Base-by-base conservation (phyloP, 2,329 filamentous ascomycete species). In the Zasmidium cellare region DNA sequence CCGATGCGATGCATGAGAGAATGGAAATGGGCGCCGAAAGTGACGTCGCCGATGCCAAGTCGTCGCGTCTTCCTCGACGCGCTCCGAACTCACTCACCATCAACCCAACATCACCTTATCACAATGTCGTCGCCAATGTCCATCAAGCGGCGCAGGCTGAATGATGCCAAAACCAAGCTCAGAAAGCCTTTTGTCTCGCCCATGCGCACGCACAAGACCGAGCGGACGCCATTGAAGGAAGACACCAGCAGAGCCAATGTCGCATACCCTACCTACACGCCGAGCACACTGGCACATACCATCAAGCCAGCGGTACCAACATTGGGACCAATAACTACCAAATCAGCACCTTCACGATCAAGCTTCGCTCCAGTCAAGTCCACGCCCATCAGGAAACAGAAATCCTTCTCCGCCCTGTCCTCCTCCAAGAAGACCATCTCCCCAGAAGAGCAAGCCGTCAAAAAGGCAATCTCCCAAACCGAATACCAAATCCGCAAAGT, bases 141-240 rank as follows among this genome's bases (percentile, higher is more conserved):
- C 5, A 22, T 64, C 14, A 90, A 90, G 76, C 83, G 86, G 51
- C 85, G 87, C 59, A 84, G 85, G 63, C 76, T 88, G 61, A 80
- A 87, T 57, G 76, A 81, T 46, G 80, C 83, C 41, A 75, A 80
- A 20, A 79, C 78, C n/a, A 82, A 82, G 6, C 81, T 90, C 49
- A 81, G 82, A 61, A 88, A 87, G 69, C 88, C 88, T 0, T 91
- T 91, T 76, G 86, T 87, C 64, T 90, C 88, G 47, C 88, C 87
- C 14, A 81, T 88, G 60, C 83, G 81, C 64, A 80, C 77, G 38
- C 76, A 78, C 25, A 65, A 65, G 46, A 28, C 63, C n/a, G 52
- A 55, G 11, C 53, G 54, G 19, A 51, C 59, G 16, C 62, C 64
- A 41, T 51, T 64, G 18, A 59, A 58, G 46, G 60, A 57, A 51